A percentile compares a stretch with the other conserved stretches of the same genome.
Evolutionary conservation across 2,329 filamentous ascomycete species (phyloP).

Genomic region (Cryoendolithus antarcticus): DNA sequence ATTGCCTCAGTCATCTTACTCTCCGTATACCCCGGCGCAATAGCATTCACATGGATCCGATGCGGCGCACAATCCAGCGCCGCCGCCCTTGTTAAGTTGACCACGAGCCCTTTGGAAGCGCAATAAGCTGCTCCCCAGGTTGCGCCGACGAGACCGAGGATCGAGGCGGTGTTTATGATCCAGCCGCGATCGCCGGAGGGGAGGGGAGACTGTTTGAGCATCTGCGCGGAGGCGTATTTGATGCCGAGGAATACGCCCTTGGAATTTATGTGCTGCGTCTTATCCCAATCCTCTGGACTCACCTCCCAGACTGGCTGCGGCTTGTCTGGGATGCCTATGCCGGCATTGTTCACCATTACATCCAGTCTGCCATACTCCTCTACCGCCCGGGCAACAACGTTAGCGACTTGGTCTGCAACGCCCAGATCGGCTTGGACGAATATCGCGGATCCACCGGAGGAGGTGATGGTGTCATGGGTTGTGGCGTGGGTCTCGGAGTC

Average conservation of each 20-base stretch:
- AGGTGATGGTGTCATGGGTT: not conserved
- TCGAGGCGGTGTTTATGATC: constrained; percentile 39
- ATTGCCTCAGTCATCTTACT: constrained; percentile 13
- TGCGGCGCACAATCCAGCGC: constrained; percentile 18
- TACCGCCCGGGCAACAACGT: constrained; percentile 16
- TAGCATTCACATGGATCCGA: constrained; percentile 18
- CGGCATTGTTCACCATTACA: constrained; percentile 27
- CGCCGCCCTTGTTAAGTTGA: constrained; percentile 16
- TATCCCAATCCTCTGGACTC: constrained; percentile 24
- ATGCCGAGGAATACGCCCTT: constrained; percentile 28
- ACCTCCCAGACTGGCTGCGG: constrained; percentile 20
- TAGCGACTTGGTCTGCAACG: constrained; percentile 17
- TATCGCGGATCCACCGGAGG: constrained; percentile 7
- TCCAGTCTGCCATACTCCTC: constrained; percentile 22
- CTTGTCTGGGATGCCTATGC: constrained; percentile 21
- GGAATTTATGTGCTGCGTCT: constrained; percentile 25
- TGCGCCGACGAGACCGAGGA: constrained; percentile 29
- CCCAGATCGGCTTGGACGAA: constrained; percentile 24
- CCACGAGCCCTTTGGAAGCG: constrained; percentile 17
- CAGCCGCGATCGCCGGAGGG: constrained; percentile 34
- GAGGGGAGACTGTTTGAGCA: constrained; percentile 32
- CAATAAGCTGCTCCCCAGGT: constrained; percentile 12
- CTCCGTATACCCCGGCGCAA: constrained; percentile 18
- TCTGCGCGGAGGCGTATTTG: constrained; percentile 26
- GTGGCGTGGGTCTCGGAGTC: constrained; percentile 17